Evolutionary conservation across 768 basidiomycete species (phyloP).

Genomic region (Lentinula boryana): DNA sequence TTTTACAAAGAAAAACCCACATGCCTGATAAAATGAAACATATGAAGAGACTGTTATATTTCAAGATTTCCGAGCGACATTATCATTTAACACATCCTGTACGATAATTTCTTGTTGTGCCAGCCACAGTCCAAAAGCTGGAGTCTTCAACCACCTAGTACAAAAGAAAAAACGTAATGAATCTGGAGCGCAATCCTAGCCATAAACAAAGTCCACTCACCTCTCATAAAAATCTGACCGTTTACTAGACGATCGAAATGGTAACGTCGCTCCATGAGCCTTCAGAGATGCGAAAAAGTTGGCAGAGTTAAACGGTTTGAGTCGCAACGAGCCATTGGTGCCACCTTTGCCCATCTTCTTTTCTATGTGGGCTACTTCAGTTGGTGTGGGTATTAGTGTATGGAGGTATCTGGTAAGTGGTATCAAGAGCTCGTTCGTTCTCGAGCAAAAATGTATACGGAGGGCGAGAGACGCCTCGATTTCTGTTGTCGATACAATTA

Average conservation of each 20-base stretch:
- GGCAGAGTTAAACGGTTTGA: constrained; percentile 65
- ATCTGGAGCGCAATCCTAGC: background rate
- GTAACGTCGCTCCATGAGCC: constrained; percentile 60
- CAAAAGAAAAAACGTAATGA: background rate
- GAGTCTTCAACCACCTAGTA: constrained; percentile 59
- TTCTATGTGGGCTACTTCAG: constrained; percentile 37
- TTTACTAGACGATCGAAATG: constrained; percentile 64
- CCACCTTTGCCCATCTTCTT: background rate
- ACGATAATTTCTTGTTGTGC: constrained; percentile 72
- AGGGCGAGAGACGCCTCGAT: constrained; percentile 59
- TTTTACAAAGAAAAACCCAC: too few species aligned
- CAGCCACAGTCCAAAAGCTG: constrained; percentile 77
- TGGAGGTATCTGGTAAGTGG: constrained; percentile 91
- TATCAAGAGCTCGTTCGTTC: constrained; percentile 81
- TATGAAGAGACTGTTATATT: background rate
- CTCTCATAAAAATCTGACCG: constrained; percentile 71
- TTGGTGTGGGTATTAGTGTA: constrained; percentile 72
- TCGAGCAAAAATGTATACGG: constrained; percentile 76
- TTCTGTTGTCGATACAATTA: constrained; percentile 28
- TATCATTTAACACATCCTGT: constrained; percentile 41
- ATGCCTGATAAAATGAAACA: background rate
- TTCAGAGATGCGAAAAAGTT: constrained; percentile 74
- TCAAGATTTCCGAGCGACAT: constrained; percentile 2
- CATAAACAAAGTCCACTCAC: constrained; percentile 10
- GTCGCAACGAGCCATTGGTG: constrained; percentile 27